phyloP scores from a whole-genome alignment of 2,329 filamentous ascomycete genomes.

The Cladophialophora exuberans region DNA sequence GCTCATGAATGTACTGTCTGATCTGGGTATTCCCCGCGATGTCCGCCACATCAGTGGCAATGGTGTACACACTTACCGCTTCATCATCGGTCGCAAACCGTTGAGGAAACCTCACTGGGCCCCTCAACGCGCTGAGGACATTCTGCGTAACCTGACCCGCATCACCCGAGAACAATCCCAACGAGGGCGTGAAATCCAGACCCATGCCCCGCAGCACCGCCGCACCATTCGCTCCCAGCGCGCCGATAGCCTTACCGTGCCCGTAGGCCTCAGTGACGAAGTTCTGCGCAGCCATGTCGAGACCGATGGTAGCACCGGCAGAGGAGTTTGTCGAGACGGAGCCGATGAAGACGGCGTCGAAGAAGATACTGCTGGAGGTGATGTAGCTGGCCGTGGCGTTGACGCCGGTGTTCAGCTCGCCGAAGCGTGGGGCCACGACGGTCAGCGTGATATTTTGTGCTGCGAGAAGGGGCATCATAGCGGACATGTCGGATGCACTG shows the following conservation, averaged over 20 bases:
- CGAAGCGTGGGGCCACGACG: slow-evolving; percentile 26
- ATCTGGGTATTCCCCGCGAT: slow-evolving; percentile 67
- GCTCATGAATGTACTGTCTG: too few relatives aligned
- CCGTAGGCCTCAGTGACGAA: slow-evolving; percentile 30
- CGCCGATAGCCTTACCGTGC: slow-evolving; percentile 30
- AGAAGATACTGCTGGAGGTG: slow-evolving; percentile 30
- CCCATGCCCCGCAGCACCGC: slow-evolving; percentile 2
- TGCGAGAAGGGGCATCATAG: slow-evolving; percentile 22
- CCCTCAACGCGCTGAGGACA: slow-evolving; percentile 19
- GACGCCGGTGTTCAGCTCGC: slow-evolving; percentile 24
- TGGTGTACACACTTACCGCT: too few relatives aligned
- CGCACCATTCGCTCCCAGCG: slow-evolving; percentile 18
- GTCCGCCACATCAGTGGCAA: slow-evolving; percentile 70
- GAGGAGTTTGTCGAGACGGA: not conserved
- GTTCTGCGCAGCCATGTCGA: not conserved
- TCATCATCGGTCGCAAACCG: slow-evolving; percentile 20
- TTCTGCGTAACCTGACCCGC: slow-evolving; percentile 6
- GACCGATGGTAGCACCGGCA: not conserved
- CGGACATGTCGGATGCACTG: slow-evolving; percentile 17
- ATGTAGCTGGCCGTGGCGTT: slow-evolving; percentile 27
- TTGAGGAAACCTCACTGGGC: slow-evolving; percentile 18
- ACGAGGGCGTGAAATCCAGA: not conserved
- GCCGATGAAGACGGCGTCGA: slow-evolving; percentile 32
- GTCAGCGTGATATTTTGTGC: slow-evolving; percentile 22
- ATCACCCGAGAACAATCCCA: slow-evolving; percentile 18